A percentile compares a stretch with the other conserved stretches of the same genome.
Conservation (phyloP, 768 basidiomycete species). For the Heimioporus sp. region DNA sequence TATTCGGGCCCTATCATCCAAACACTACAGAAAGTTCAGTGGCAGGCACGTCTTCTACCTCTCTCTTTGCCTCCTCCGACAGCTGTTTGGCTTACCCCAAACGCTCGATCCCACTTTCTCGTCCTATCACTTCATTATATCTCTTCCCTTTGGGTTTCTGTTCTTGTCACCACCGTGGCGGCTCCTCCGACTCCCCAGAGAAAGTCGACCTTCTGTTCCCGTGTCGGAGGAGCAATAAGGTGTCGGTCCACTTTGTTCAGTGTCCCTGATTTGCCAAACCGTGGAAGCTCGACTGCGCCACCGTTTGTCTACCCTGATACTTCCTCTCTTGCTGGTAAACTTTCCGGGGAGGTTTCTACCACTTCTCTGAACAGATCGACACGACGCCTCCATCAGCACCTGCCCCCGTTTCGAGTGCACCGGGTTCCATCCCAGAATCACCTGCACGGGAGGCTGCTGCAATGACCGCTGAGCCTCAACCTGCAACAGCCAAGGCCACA, state of each 20-base stretch:
- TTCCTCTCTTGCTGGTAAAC: conserved; percentile 24
- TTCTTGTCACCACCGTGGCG: conserved; percentile 26
- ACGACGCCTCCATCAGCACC: conserved; percentile 28
- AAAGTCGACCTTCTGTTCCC: conserved; percentile 48
- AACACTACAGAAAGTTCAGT: too few relatives aligned
- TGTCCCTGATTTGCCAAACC: conserved; percentile 36
- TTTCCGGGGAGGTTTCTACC: conserved; percentile 29
- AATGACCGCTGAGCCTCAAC: conserved; percentile 28
- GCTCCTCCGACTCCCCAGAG: conserved; percentile 33
- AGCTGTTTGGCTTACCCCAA: conserved; percentile 8
- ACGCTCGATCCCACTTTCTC: neutral
- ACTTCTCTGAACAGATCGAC: conserved; percentile 33
- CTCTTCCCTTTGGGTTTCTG: neutral
- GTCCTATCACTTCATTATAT: conserved; percentile 6
- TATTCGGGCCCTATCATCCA: too few relatives aligned
- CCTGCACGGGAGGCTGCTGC: conserved; percentile 57
- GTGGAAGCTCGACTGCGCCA: conserved; percentile 22
- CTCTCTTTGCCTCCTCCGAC: conserved; percentile 12
- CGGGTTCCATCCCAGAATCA: conserved; percentile 71
- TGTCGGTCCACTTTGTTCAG: conserved; percentile 58
- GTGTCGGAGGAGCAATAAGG: conserved; percentile 59
- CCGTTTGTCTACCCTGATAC: conserved; percentile 28
- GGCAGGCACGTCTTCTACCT: too few relatives aligned
- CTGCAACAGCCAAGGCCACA: conserved; percentile 30
- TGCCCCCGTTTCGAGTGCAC: conserved; percentile 28